Percentiles rank a stretch among this genome's conserved stretches.
These are phyloP conservation scores for Umbelopsis ramanniana DNA, from an alignment of 192 early-diverging fungal species.

Conservation along the genomic window DNA sequence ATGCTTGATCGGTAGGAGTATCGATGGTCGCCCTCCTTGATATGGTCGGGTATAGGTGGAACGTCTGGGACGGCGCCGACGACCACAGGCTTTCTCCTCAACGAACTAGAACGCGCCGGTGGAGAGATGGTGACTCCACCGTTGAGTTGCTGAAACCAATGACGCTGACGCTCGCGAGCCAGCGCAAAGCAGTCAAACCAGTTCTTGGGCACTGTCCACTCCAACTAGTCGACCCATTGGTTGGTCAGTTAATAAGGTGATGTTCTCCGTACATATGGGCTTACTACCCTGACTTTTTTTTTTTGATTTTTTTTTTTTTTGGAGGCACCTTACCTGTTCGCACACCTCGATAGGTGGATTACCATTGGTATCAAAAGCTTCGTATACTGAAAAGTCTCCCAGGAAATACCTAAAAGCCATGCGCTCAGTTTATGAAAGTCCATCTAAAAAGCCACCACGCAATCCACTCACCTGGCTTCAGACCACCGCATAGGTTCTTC, in stretches of 20 bases:
- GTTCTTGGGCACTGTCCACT: constrained; percentile 20
- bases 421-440: not conserved
- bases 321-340: not conserved
- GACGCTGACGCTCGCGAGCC: constrained; percentile 22
- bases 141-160: constrained; percentile 17
- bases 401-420: constrained; percentile 13
- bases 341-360: constrained; percentile 29
- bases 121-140: not conserved
- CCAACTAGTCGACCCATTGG: not conserved
- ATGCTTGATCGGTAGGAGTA: constrained; percentile 16
- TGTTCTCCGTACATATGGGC: too few species aligned
- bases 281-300: too few species aligned
- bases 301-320: not conserved
- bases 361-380: constrained; percentile 25
- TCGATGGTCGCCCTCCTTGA: constrained; percentile 14
- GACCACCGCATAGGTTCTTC: constrained; percentile 19
- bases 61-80: not conserved
- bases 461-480: constrained; percentile 5
- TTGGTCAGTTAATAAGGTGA: not conserved
- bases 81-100: not conserved
- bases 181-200: constrained; percentile 24
- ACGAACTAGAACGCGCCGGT: constrained; percentile 7
- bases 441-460: too few species aligned
- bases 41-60: constrained; percentile 1
- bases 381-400: constrained; percentile 25